Evolutionary conservation across 2,329 filamentous ascomycete species (phyloP).

Genomic region (Leptographium radiaticola): DNA sequence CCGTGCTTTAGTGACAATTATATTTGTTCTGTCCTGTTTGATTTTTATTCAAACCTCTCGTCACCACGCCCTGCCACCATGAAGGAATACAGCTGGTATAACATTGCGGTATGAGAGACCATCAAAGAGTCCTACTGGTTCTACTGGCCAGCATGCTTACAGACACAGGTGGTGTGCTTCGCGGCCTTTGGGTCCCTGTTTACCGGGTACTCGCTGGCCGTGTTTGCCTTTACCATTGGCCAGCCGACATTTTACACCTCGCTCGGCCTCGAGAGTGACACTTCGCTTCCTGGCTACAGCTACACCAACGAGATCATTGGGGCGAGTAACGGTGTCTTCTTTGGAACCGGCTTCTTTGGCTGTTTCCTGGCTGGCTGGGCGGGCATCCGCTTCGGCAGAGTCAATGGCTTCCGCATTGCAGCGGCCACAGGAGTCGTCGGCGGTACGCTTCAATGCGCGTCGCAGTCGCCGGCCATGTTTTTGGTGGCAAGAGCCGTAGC

Average conservation of each 20-base stretch:
- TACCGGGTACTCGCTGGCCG: conserved; percentile 1
- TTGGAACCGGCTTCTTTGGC: conserved; percentile 1
- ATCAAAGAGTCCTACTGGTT: neutral
- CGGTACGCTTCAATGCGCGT: neutral
- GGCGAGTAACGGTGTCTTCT: conserved; percentile 1
- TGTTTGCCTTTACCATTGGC: neutral
- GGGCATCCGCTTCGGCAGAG: neutral
- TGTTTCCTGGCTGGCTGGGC: conserved; percentile 1
- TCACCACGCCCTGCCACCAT: neutral
- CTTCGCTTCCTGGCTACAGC: neutral
- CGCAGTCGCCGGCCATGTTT: conserved; percentile 1
- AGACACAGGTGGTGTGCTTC: neutral
- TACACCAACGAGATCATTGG: neutral
- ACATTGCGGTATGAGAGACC: neutral
- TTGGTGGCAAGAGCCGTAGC: neutral
- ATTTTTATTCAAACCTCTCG: too few species aligned
- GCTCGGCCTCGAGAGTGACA: neutral
- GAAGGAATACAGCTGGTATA: neutral
- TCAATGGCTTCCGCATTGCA: conserved; percentile 1
- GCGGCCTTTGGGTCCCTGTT: conserved; percentile 3
- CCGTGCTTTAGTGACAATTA: neutral
- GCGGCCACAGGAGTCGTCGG: neutral
- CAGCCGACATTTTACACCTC: conserved; percentile 1
- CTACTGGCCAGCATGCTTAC: neutral
- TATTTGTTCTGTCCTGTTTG: neutral